A percentile compares a stretch with the other conserved stretches of the same genome.
Evolutionary conservation across 306 rosid genomes (phyloP).

Genomic region (Medicago truncatula): MtrunA17r5.0-ANR NC_053043.1:37752001-37752500

Average conservation of each 20-base stretch:
- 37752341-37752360: constrained; percentile 55
- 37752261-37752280: constrained; percentile 73
- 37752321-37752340: constrained; percentile 62
- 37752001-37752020: not conserved
- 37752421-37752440: constrained; percentile 63
- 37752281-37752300: constrained; percentile 64
- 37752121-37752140: constrained; percentile 37
- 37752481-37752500: constrained; percentile 82
- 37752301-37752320: constrained; percentile 57
- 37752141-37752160: constrained; percentile 37
- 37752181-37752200: constrained; percentile 35
- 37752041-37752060: not conserved
- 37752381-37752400: constrained; percentile 77
- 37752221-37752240: constrained; percentile 55
- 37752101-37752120: constrained; percentile 36
- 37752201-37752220: constrained; percentile 32
- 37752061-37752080: not conserved
- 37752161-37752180: constrained; percentile 46
- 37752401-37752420: constrained; percentile 89
- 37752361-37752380: constrained; percentile 83
- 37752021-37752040: not conserved
- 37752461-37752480: constrained; percentile 74
- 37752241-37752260: constrained; percentile 58
- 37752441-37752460: constrained; percentile 80
- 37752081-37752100: not conserved